A percentile compares a stretch with the other conserved stretches of the same genome.
Conservation (phyloP, 176 grass and related monocot genomes). For the Phoenix dactylifera region DNA sequence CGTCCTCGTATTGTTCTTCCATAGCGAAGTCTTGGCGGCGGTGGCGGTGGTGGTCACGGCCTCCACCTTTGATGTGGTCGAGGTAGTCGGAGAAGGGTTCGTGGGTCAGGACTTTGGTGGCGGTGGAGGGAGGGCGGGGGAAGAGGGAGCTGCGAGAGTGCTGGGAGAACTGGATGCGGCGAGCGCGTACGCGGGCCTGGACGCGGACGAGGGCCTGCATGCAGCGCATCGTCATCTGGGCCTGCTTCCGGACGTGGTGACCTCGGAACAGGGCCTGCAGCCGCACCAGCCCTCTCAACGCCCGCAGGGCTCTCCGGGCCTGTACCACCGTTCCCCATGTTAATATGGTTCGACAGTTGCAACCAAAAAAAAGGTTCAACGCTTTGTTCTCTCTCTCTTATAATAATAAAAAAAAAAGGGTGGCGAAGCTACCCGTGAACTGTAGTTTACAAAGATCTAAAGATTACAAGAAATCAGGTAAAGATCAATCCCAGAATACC, state of each 20-base stretch:
- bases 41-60: not conserved
- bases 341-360: too few relatives aligned
- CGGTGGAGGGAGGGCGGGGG: not conserved
- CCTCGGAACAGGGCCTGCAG: conserved; percentile 77
- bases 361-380: too few relatives aligned
- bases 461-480: too few relatives aligned
- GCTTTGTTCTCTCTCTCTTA: too few relatives aligned
- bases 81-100: not conserved
- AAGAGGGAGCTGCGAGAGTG: not conserved
- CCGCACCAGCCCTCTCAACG: conserved; percentile 58
- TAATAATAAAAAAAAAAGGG: too few relatives aligned
- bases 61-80: conserved; percentile 9
- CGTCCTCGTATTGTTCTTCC: conserved; percentile 6
- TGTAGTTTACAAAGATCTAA: too few relatives aligned
- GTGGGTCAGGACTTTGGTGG: not conserved
- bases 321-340: not conserved
- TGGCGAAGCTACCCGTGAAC: too few relatives aligned
- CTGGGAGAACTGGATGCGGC: conserved; percentile 20
- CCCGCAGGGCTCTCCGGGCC: conserved; percentile 51
- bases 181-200: conserved; percentile 62
- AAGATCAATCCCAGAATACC: too few relatives aligned
- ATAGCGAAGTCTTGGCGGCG: not conserved
- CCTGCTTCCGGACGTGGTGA: conserved; percentile 68
- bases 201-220: conserved; percentile 78
- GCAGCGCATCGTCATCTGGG: conserved; percentile 61